A percentile compares a stretch with the other conserved stretches of the same genome.
phyloP scores from a whole-genome alignment of 2,329 filamentous ascomycete genomes.

The Septoria petroselini region DNA sequence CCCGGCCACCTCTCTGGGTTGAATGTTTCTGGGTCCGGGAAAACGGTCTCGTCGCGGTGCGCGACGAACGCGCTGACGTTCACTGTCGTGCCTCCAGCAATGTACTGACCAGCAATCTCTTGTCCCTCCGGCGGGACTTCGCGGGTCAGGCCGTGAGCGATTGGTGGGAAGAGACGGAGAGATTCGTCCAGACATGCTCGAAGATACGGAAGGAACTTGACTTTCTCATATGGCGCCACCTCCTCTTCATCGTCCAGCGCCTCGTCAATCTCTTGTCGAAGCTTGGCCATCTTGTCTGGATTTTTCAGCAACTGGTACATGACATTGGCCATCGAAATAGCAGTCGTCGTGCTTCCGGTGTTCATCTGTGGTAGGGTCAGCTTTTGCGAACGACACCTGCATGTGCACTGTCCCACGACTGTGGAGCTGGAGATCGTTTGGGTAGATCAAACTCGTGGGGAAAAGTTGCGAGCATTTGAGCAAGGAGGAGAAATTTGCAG shows the following conservation, averaged over 20 bases:
- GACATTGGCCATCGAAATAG: conserved; percentile 41
- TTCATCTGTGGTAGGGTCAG: too few relatives aligned
- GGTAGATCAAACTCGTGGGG: too few relatives aligned
- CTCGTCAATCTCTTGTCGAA: conserved; percentile 25
- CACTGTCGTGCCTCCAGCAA: conserved; percentile 21
- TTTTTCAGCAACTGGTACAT: conserved; percentile 40
- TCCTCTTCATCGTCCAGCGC: conserved; percentile 49
- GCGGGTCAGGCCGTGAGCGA: conserved; percentile 22
- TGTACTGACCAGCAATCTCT: conserved; percentile 20
- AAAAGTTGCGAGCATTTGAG: too few relatives aligned
- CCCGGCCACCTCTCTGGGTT: conserved; percentile 25
- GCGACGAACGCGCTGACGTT: conserved; percentile 23
- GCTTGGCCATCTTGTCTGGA: conserved; percentile 38
- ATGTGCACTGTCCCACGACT: too few relatives aligned
- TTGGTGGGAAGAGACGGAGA: conserved; percentile 23
- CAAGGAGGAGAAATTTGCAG: too few relatives aligned
- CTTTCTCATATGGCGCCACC: conserved; percentile 33
- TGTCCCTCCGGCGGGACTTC: conserved; percentile 21
- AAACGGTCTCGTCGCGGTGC: conserved; percentile 37
- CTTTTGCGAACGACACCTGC: too few relatives aligned
- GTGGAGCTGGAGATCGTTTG: too few relatives aligned
- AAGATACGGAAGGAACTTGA: conserved; percentile 28
- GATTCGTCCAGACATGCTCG: conserved; percentile 22
- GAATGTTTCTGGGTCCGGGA: conserved; percentile 22
- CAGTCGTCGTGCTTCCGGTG: conserved; percentile 47